A percentile compares a stretch with the other conserved stretches of the same genome.
Conservation (phyloP, 1,284 basidiomycete species). For the Fistulina hepatica region DNA sequence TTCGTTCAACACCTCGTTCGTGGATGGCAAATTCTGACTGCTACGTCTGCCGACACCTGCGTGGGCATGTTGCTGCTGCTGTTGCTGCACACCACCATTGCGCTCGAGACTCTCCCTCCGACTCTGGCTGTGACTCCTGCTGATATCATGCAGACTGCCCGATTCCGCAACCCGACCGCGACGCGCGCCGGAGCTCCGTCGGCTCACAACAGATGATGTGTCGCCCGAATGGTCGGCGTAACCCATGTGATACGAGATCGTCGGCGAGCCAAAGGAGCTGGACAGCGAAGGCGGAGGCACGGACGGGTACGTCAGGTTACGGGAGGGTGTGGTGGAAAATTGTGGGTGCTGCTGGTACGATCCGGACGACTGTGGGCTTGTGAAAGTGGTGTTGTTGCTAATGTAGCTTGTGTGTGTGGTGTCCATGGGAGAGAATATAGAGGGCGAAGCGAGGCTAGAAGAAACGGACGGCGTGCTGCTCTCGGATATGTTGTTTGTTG, state of each 20-base stretch:
- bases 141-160: slow-evolving; percentile 28
- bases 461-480: slow-evolving; percentile 50
- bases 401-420: slow-evolving; percentile 42
- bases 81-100: slow-evolving; percentile 54
- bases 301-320: slow-evolving; percentile 45
- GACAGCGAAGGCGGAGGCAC: slow-evolving; percentile 60
- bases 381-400: slow-evolving; percentile 48
- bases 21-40: slow-evolving; percentile 25
- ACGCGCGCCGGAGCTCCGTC: slow-evolving; percentile 36
- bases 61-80: slow-evolving; percentile 37
- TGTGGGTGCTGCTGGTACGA: slow-evolving; percentile 27
- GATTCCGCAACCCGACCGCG: slow-evolving; percentile 34
- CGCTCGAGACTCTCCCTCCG: slow-evolving; percentile 49
- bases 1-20: slow-evolving; percentile 20
- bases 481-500: slow-evolving; percentile 31
- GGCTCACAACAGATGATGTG: slow-evolving; percentile 42
- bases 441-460: slow-evolving; percentile 42
- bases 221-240: slow-evolving; percentile 30
- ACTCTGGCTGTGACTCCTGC: slow-evolving; percentile 31
- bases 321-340: slow-evolving; percentile 21
- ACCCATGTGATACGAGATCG: slow-evolving; percentile 35
- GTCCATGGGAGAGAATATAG: slow-evolving; percentile 44
- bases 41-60: slow-evolving; percentile 35
- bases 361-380: slow-evolving; percentile 54
- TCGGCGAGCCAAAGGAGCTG: slow-evolving; percentile 55